phyloP scores from a whole-genome alignment of 2,329 filamentous ascomycete genomes.

The Venturia pyrina region DNA sequence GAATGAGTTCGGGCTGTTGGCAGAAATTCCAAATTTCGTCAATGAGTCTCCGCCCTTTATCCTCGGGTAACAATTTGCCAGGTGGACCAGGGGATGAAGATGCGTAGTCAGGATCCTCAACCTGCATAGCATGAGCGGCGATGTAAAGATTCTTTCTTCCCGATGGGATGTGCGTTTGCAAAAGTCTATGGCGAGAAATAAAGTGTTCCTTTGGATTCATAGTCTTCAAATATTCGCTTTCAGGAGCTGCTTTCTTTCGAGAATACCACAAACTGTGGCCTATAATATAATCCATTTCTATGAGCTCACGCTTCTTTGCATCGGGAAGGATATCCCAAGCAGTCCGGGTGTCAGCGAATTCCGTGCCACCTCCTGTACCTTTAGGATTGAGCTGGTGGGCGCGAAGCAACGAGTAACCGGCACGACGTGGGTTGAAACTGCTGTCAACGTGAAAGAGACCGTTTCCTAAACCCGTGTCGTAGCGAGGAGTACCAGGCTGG shows the following conservation, averaged over 20 bases:
- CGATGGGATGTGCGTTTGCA: conserved; percentile 5
- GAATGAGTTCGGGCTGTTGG: conserved; percentile 37
- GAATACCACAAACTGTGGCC: conserved; percentile 15
- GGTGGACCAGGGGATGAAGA: not conserved
- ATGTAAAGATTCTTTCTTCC: conserved; percentile 10
- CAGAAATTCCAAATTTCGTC: conserved; percentile 37
- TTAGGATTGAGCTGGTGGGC: conserved; percentile 20
- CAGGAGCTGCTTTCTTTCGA: not conserved
- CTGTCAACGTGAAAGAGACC: conserved; percentile 22
- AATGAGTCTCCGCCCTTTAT: conserved; percentile 28
- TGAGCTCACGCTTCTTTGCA: conserved; percentile 16
- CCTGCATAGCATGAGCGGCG: conserved; percentile 10
- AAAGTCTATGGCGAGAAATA: conserved; percentile 5
- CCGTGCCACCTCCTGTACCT: conserved; percentile 20
- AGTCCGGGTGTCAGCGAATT: conserved; percentile 20
- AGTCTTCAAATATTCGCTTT: not conserved
- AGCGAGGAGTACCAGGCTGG: conserved; percentile 30
- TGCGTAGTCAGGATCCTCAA: conserved; percentile 8
- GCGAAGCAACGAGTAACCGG: conserved; percentile 19
- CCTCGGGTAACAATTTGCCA: conserved; percentile 16
- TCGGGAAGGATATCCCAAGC: conserved; percentile 22
- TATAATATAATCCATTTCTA: conserved; percentile 17
- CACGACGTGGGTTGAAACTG: conserved; percentile 22
- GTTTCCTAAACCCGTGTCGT: conserved; percentile 20
- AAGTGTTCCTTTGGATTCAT: conserved; percentile 3